Base-by-base conservation (phyloP, 2,329 filamentous ascomycete genomes). In the Cordyceps tenuipes region DNA sequence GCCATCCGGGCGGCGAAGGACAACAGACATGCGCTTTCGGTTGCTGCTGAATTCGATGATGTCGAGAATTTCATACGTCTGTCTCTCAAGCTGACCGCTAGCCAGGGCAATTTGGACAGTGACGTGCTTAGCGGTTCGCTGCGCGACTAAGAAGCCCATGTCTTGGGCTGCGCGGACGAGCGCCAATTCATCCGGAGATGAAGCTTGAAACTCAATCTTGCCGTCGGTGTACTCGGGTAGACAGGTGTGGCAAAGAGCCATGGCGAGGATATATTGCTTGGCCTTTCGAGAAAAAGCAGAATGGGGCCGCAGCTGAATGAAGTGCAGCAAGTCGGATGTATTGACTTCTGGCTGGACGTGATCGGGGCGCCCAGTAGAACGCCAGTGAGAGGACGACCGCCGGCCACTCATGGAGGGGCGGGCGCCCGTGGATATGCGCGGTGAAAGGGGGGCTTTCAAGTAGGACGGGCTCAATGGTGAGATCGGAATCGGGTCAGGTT, bases 201-300 rank as follows among this genome's bases (percentile, higher is more conserved):
- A 88, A 17, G 92, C 90, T 73, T 96, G 92, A 68, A 90, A 97
- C 8, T 87, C 83, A n/a, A 89, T 80, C 43, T 84, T 77, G 4
- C 88, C 91, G 66, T 70, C 43, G 29, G 84, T 83, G 49, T 86
- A 77, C 70, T 97, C 92, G 0, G 93, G 92, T 26, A 96, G 77
- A 69, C 91, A 96, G 1, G 91, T 96, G 70, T 97, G 92, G 66
- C 93, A 97, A 1, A 97, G 77, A 0, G 92, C 90, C 67, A 97
- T 82, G 0, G 87, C 88, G 3, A 97, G 78, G 4, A 97, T 82
- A 65, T 95, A 94, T 69, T 95, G 85, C 62, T 87, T 87, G 1
- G 87, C 89, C 68, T 90, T 91, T 62, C 83, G 83, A 0, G 92
- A 85, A 68, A 96, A 96, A 1, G 84, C 70, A 0, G 91, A 90